Conservation (phyloP, 345 rosid species). For the Excoecaria cochinchinensis region DNA sequence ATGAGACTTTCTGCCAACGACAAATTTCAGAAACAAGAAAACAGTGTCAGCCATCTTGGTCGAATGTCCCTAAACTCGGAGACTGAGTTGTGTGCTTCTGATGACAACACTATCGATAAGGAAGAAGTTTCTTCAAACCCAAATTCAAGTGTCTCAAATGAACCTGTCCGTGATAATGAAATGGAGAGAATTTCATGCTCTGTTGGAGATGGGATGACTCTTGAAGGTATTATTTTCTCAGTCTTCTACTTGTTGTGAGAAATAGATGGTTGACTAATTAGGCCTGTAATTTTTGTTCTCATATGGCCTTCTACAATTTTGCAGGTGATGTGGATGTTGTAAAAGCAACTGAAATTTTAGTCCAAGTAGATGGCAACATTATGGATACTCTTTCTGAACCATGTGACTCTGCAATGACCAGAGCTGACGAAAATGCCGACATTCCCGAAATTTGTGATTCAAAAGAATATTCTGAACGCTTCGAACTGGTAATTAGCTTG, state of each 20-base stretch:
- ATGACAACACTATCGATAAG: constrained; percentile 25
- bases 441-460: constrained; percentile 32
- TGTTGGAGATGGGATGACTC: constrained; percentile 27
- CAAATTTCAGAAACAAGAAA: constrained; percentile 41
- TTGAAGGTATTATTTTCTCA: constrained; percentile 45
- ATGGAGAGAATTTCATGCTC: constrained; percentile 30
- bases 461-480: constrained; percentile 27
- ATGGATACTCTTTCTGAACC: constrained; percentile 30
- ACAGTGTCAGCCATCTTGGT: constrained; percentile 33
- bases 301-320: constrained; percentile 10
- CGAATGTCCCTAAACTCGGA: constrained; percentile 22
- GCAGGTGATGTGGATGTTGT: constrained; percentile 38
- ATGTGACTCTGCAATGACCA: constrained; percentile 22
- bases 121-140: constrained; percentile 19
- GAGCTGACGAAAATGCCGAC: constrained; percentile 31
- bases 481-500: constrained; percentile 40
- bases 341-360: constrained; percentile 31
- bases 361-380: constrained; percentile 32
- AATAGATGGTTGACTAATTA: constrained; percentile 4
- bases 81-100: constrained; percentile 33
- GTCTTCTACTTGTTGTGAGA: constrained; percentile 13
- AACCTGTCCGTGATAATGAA: constrained; percentile 28
- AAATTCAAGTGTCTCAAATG: constrained; percentile 24
- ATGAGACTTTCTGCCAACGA: constrained; percentile 46
- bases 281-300: not conserved